Conservation (phyloP, 2,329 filamentous ascomycete genomes). For the Leptographium radiaticola region DNA sequence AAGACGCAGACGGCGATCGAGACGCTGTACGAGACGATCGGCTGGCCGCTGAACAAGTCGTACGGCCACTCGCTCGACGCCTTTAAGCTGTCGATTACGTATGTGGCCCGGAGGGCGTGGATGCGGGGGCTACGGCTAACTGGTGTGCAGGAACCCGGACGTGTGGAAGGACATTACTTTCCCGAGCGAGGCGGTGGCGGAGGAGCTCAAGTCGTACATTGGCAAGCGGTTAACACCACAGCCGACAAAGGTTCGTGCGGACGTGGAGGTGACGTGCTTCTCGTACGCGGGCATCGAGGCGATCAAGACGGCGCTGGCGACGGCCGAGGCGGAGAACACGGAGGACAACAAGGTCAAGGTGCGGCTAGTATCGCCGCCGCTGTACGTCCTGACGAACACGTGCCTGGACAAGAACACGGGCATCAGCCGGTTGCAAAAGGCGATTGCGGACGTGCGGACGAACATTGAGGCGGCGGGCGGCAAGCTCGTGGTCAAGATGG, state of each 20-base stretch:
- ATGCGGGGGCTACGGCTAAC: too few species aligned
- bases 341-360: constrained; percentile 92
- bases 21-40: constrained; percentile 83
- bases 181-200: constrained; percentile 69
- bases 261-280: constrained; percentile 92
- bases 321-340: constrained; percentile 86
- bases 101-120: constrained; percentile 24
- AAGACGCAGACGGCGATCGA: constrained; percentile 94
- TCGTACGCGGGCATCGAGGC: constrained; percentile 97
- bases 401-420: constrained; percentile 86
- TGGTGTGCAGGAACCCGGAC: constrained; percentile 60
- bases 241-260: constrained; percentile 96
- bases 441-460: constrained; percentile 73
- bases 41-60: constrained; percentile 95
- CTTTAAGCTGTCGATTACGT: constrained; percentile 98
- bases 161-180: constrained; percentile 92
- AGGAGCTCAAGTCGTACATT: constrained; percentile 91
- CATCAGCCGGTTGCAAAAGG: constrained; percentile 73
- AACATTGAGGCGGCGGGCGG: constrained; percentile 71
- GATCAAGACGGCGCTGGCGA: constrained; percentile 83
- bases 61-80: constrained; percentile 94
- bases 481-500: constrained; percentile 86
- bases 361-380: constrained; percentile 90
- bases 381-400: constrained; percentile 92
- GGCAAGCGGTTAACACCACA: constrained; percentile 93